Base-by-base conservation (phyloP, 2,329 filamentous ascomycete genomes). In the Xylariaceae sp. region DNA sequence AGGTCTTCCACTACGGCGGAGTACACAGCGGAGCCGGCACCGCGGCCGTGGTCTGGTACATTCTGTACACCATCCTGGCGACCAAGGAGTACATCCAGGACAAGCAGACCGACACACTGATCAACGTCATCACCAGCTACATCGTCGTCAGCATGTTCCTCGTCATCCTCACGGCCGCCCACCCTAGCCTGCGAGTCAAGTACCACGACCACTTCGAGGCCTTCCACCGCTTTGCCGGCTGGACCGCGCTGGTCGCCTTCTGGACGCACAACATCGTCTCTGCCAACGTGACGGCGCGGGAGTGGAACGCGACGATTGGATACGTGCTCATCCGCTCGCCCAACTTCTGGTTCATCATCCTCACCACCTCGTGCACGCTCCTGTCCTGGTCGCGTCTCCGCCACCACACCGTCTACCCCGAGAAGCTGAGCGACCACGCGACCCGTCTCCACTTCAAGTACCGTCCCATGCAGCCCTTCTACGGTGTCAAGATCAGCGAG, bases 311-410 rank as follows among this genome's bases (percentile, higher is more conserved):
- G 1, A 50, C 55, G 9, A 55, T 70, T 15, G 68, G 68, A 11
- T 44, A 48, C 4, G 61, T 63, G 1, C 57, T 71, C 7, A 51
- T 63, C 24, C 52, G 50, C 16, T 69, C 59, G 13, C 66, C 70
- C 9, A 61, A 66, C 30, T 71, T 90, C 61, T 92, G 84, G 83
- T 76, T 83, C 54, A 70, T 92, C 14, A 53, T 77, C 34, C 56
- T 76, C 39, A 78, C 80, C 26, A 87, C 84, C 1, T 52, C 70
- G 19, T 75, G 81, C 51, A 72, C 88, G 44, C 66, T 83, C 32
- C 79, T 83, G 34, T 85, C 87, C 0, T 92, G 86, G 85, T 59
- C 83, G 9, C 74, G 77, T 43, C 74, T 92, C 23, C 78, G 84
- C 36, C 80, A 76, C 51, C 78, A 83, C 37, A 64, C 67, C 8